Conservation (phyloP, 345 rosid genomes). For the Moricandia moricandioides region DNA sequence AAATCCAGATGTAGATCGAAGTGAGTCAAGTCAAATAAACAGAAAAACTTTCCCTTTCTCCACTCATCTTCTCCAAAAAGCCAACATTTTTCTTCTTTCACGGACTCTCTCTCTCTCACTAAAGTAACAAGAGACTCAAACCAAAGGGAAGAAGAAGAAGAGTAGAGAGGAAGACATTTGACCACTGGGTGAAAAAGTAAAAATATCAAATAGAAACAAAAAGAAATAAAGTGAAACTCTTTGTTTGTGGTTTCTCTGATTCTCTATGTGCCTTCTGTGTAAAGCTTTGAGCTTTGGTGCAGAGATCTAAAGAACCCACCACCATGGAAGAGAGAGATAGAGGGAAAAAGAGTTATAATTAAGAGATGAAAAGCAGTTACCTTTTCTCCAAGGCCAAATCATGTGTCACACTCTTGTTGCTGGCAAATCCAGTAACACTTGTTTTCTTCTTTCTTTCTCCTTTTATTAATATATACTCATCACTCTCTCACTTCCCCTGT, state of each 20-base stretch:
- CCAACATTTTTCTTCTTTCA: conserved; percentile 32
- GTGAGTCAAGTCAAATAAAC: conserved; percentile 17
- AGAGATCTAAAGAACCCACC: conserved; percentile 45
- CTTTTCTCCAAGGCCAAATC: conserved; percentile 50
- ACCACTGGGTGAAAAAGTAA: conserved; percentile 27
- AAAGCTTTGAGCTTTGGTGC: conserved; percentile 42
- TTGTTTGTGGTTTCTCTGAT: conserved; percentile 42
- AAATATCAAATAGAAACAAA: conserved; percentile 32
- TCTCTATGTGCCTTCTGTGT: conserved; percentile 40
- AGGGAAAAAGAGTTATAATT: conserved; percentile 43
- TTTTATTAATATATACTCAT: conserved; percentile 14
- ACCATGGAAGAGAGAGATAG: conserved; percentile 31
- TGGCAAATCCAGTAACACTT: conserved; percentile 42
- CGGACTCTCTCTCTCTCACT: conserved; percentile 28
- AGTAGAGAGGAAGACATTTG: conserved; percentile 34
- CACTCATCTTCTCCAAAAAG: conserved; percentile 48
- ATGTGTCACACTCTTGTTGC: conserved; percentile 53
- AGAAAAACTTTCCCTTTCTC: conserved; percentile 29
- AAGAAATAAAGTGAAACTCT: conserved; percentile 1
- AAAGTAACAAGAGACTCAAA: conserved; percentile 18
- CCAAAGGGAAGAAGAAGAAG: conserved; percentile 20
- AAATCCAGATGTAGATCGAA: conserved; percentile 36
- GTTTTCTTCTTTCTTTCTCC: conserved; percentile 37
- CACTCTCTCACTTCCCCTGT: not conserved
- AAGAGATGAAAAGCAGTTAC: conserved; percentile 37